Conservation (phyloP, 768 basidiomycete species). For the Termitomyces sp. region DNA sequence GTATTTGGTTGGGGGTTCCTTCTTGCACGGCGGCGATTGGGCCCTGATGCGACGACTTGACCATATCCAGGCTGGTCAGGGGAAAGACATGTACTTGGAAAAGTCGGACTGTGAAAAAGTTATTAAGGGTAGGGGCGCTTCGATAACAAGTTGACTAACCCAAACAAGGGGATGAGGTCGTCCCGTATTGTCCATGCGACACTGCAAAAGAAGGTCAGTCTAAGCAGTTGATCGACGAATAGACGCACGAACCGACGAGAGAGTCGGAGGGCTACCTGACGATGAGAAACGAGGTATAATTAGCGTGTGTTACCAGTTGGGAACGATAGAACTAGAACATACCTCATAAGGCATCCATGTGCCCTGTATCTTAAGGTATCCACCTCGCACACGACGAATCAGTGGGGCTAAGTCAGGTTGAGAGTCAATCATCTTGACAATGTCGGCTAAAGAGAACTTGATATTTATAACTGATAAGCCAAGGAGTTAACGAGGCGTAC, state of each 20-base stretch:
- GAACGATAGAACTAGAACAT: conserved; percentile 15
- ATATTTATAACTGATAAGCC: conserved; percentile 4
- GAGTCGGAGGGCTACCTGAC: conserved; percentile 69
- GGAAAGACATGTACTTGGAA: conserved; percentile 76
- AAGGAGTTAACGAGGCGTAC: conserved; percentile 28
- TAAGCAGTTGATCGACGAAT: conserved; percentile 10
- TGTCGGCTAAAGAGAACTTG: conserved; percentile 56
- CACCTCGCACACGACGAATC: conserved; percentile 79
- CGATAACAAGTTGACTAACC: conserved; percentile 37
- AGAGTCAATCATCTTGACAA: conserved; percentile 89
- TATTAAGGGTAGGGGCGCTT: background rate
- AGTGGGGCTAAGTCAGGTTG: conserved; percentile 82
- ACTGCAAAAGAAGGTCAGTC: conserved; percentile 30
- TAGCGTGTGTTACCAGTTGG: background rate
- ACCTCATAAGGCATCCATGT: conserved; percentile 95
- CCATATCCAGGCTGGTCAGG: conserved; percentile 87
- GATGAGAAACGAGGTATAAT: conserved; percentile 3
- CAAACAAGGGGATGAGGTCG: conserved; percentile 83
- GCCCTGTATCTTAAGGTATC: conserved; percentile 88
- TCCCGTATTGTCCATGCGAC: conserved; percentile 88
- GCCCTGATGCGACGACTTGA: conserved; percentile 62
- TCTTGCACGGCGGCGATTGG: conserved; percentile 56
- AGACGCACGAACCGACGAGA: conserved; percentile 61
- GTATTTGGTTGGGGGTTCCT: conserved; percentile 39
- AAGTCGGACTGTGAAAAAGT: conserved; percentile 49